Base-by-base conservation (phyloP, 106 monocot genomes). In the Vanilla planifolia region DNA sequence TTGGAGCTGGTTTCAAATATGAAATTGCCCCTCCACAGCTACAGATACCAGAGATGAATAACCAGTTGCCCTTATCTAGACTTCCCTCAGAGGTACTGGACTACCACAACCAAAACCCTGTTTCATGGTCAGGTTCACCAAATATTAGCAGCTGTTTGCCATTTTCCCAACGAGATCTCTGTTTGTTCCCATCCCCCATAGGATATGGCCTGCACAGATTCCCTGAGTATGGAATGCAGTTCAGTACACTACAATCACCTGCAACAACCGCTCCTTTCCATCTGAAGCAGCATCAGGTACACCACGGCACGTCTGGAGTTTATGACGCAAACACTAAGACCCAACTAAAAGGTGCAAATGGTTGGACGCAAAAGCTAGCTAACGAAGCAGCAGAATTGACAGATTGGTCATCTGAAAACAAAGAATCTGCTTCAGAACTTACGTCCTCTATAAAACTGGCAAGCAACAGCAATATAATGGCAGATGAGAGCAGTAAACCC, bases 91-190 rank as follows among this genome's bases (percentile, higher is more conserved):
- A 70, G 39, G 39, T 69, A 13, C 25, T 82, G 32, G 69, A 72
- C 39, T 82, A 72, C 65, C 61, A 68, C 33, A 67, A 62, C 55
- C 79, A 75, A 42, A 56, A 35, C 55, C 45, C 59, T 33, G 35
- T 70, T 58, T 59, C 67, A 40, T 89, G 86, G 83, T 51, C 79
- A 37, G 68, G 75, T 37, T 19, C 76, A 15, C 64, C 75, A 2
- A n/a, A n/a, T n/a, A 60, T 63, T 17, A 77, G 40, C 64, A 75
- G 85, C 23, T 48, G 76, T 19, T 17, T 82, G 29, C 70, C 77
- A 25, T 86, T 78, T 65, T 60, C 79, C 2, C 82, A 77, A 42
- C 64, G 63, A n/a, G 61, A 59, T 55, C 83, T 79, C 23, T 81
- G 71, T 52, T n/a, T 81, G 43, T 63, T 58, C 73, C 63, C 73